A percentile compares a stretch with the other conserved stretches of the same genome.
Conservation (phyloP, 2,329 filamentous ascomycete genomes). For the Exophiala sp. region DNA sequence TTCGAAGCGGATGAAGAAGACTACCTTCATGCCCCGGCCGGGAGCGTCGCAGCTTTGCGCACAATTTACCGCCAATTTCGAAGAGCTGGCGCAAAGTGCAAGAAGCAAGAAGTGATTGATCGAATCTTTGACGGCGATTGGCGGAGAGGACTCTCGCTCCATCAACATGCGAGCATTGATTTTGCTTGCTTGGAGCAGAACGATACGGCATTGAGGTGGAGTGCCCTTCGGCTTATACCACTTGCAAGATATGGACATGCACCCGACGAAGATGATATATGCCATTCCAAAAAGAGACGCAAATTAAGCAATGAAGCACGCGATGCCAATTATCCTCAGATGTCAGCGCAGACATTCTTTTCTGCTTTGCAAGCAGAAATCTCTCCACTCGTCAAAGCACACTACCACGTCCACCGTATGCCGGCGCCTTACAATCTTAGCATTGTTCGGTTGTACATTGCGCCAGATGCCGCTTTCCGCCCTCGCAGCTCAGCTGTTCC, state of each 20-base stretch:
- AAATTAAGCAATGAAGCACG: slow-evolving; percentile 23
- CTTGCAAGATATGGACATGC: slow-evolving; percentile 12
- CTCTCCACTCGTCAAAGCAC: slow-evolving; percentile 72
- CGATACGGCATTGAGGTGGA: slow-evolving; percentile 48
- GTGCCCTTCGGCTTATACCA: slow-evolving; percentile 44
- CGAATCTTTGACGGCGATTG: slow-evolving; percentile 54
- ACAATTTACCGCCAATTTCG: slow-evolving; percentile 59
- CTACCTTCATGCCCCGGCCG: slow-evolving; percentile 63
- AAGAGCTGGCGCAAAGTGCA: slow-evolving; percentile 38
- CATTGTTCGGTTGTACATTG: slow-evolving; percentile 69
- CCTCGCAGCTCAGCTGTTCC: slow-evolving; percentile 32
- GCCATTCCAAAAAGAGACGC: slow-evolving; percentile 28
- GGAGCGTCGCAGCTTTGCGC: slow-evolving; percentile 60
- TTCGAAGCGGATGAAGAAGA: slow-evolving; percentile 54
- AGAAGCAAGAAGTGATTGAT: slow-evolving; percentile 50
- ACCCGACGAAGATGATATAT: slow-evolving; percentile 21
- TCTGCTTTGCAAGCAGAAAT: slow-evolving; percentile 68
- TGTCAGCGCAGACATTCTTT: slow-evolving; percentile 71
- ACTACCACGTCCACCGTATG: slow-evolving; percentile 69
- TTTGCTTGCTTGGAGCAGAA: slow-evolving; percentile 51
- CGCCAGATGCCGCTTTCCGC: slow-evolving; percentile 71
- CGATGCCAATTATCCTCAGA: slow-evolving; percentile 32
- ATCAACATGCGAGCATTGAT: slow-evolving; percentile 52
- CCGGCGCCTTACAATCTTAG: slow-evolving; percentile 53
- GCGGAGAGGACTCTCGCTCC: slow-evolving; percentile 50